Evolutionary conservation across 176 grass and related monocot genomes (phyloP), one percentile per base, ranked within the genome.

Genomic region (Bothriochloa decipiens): DNA sequence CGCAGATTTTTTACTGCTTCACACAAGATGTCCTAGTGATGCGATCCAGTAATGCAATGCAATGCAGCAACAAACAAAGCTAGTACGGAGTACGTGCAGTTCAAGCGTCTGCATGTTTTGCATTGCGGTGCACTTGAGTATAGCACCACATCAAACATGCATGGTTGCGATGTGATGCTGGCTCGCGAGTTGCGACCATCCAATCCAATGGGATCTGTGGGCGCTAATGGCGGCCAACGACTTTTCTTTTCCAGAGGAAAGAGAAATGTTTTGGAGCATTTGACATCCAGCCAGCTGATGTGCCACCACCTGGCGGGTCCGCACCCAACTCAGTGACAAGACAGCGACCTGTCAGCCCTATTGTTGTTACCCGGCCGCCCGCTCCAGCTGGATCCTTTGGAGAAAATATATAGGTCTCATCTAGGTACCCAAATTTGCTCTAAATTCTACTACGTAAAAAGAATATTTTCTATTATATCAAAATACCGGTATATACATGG

Each of bases 251-350:
- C 53, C 32, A 2, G 5, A 43, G 36, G 71, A 76, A 42, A 75
- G 61, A 27, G 20, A 6, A 3, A 0, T 4, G 4, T 2, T 70
- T 82, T 6, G 22, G 15, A 50, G 67, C 17, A 25, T 74, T 74
- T 82, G 79, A 55, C 46, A 64, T 37, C 57, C 75, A 84, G 67
- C 55, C 67, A 32, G 40, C 8, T 9, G 40, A 42, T 42, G 40
- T 42, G 40, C 40, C 40, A 42, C 40, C 40, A 10, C 1, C 8
- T 10, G 40, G 40, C 7, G 7, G 6, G 39, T 1, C 29, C 29
- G 29, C 39, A 7, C 1, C 39, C 7, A 40, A 40, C 39, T 8
- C 40, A 10, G 40, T 2, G 8, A 42, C 8, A 42, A 42, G 40
- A 42, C 0, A 42, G 5, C 40, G 40, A 42, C 40, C 40, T 42